Evolutionary conservation across 129 eudicot species (phyloP).

Genomic region (Artemisia annua): DNA sequence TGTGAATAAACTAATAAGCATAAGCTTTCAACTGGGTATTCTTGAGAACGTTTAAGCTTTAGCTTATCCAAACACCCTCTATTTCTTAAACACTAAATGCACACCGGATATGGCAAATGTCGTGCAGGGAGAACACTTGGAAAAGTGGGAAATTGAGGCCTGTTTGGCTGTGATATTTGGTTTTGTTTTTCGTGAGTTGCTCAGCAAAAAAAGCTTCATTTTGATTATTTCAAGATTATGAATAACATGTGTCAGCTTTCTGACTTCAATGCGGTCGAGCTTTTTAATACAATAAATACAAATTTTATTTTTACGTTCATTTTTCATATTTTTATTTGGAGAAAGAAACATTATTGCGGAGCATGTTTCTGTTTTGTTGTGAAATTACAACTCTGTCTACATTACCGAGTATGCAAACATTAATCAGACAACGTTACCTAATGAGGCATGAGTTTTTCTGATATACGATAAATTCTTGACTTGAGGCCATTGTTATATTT

Average conservation of each 20-base stretch:
- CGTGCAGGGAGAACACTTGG: slow-evolving; percentile 37
- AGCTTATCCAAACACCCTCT: neutral
- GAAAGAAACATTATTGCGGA: neutral
- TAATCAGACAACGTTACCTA: slow-evolving; percentile 8
- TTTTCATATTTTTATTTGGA: neutral
- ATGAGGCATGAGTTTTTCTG: slow-evolving; percentile 22
- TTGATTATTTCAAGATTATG: neutral
- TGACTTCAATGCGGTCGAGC: slow-evolving; percentile 4
- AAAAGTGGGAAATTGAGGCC: slow-evolving; percentile 15
- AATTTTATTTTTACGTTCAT: neutral
- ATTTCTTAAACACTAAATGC: slow-evolving; percentile 46
- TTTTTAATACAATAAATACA: slow-evolving; percentile 9
- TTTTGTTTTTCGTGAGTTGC: neutral
- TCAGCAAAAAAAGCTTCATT: neutral
- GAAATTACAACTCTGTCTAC: neutral
- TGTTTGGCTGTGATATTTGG: slow-evolving; percentile 4
- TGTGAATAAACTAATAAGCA: too few species aligned
- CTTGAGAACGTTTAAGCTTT: too few species aligned
- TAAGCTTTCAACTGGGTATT: too few species aligned
- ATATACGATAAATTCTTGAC: slow-evolving; percentile 33
- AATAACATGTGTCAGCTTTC: neutral
- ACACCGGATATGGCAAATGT: slow-evolving; percentile 39
- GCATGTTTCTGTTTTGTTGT: slow-evolving; percentile 6
- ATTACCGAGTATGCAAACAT: slow-evolving; percentile 1
- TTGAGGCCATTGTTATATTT: slow-evolving; percentile 27